A percentile compares a stretch with the other conserved stretches of the same genome.
Conservation (phyloP, 1,284 basidiomycete species). For the Pseudozyma pruni region DNA sequence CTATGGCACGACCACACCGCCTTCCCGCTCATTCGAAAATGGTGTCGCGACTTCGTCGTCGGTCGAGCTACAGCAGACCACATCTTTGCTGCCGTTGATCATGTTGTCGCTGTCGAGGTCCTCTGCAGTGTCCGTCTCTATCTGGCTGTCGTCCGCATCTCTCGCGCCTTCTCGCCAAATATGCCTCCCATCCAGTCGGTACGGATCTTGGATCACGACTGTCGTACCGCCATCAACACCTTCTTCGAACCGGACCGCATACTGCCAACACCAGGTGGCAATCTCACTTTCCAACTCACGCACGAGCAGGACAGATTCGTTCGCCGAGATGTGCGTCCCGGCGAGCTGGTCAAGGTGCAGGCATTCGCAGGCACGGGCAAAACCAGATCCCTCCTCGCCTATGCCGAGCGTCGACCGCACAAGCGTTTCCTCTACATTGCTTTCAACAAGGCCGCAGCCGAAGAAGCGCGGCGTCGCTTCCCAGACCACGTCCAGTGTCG, state of each 20-base stretch:
- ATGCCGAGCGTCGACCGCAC: slow-evolving; percentile 49
- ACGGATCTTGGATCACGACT: slow-evolving; percentile 55
- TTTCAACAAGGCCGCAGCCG: slow-evolving; percentile 61
- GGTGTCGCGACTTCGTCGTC: slow-evolving; percentile 47
- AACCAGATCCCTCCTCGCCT: slow-evolving; percentile 57
- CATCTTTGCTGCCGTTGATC: slow-evolving; percentile 43
- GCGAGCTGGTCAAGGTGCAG: slow-evolving; percentile 60
- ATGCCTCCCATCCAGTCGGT: slow-evolving; percentile 38
- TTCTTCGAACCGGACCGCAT: slow-evolving; percentile 40
- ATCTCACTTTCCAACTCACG: slow-evolving; percentile 46
- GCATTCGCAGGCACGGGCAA: slow-evolving; percentile 63
- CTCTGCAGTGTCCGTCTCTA: slow-evolving; percentile 56
- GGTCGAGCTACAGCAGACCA: slow-evolving; percentile 33
- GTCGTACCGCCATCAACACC: slow-evolving; percentile 31
- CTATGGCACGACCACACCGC: slow-evolving; percentile 28
- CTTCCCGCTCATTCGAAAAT: slow-evolving; percentile 40
- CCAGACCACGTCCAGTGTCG: slow-evolving; percentile 58
- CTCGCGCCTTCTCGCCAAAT: slow-evolving; percentile 39
- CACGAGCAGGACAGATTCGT: slow-evolving; percentile 58
- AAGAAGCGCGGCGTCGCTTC: slow-evolving; percentile 48
- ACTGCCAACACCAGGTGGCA: slow-evolving; percentile 4
- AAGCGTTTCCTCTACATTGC: slow-evolving; percentile 60
- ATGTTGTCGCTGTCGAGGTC: slow-evolving; percentile 47
- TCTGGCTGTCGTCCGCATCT: slow-evolving; percentile 50
- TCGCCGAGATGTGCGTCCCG: slow-evolving; percentile 40